Percentiles rank a stretch among this genome's conserved stretches.
These are phyloP conservation scores for Effrenium voratum DNA, from an alignment of 73 alveolate species.

Conservation along the genomic window DNA sequence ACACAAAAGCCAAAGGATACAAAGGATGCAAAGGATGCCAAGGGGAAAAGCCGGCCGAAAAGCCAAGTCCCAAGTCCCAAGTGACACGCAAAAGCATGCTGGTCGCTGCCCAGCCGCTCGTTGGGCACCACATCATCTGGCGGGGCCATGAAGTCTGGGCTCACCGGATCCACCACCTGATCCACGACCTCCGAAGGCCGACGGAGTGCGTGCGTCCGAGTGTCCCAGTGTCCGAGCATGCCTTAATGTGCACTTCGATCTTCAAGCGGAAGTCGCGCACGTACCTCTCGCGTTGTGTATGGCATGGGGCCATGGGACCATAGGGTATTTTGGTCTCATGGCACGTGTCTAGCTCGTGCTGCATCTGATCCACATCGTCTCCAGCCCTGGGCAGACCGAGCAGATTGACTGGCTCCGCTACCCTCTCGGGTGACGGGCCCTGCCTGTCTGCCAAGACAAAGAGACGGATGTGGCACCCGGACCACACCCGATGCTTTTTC, in stretches of 20 bases:
- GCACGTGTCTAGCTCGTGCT: conserved; percentile 91
- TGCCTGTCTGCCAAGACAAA: conserved; percentile 91
- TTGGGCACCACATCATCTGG: conserved; percentile 61
- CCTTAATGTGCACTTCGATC: conserved; percentile 75
- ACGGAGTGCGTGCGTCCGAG: no score
- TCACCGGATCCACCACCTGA: conserved; percentile 41
- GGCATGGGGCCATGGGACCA: not conserved
- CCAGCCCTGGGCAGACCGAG: conserved; percentile 54
- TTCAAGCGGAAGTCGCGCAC: conserved; percentile 82
- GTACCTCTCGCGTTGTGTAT: not conserved
- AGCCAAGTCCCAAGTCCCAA: no score
- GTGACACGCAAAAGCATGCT: no score
- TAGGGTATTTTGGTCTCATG: no score
- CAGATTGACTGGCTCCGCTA: not conserved
- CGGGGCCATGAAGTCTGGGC: conserved; percentile 35
- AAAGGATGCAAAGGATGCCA: no score
- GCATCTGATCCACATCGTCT: conserved; percentile 90
- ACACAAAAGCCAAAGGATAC: no score
- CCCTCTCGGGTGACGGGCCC: not conserved
- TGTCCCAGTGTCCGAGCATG: not conserved
- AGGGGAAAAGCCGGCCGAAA: no score
- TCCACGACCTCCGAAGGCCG: conserved; percentile 19
- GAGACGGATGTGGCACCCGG: conserved; percentile 79
- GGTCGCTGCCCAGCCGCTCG: conserved; percentile 32
- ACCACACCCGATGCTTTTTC: conserved; percentile 86